Evolutionary conservation across 2,329 filamentous ascomycete genomes (phyloP).

Genomic region (Aspergillus brunneoviolaceus): DNA sequence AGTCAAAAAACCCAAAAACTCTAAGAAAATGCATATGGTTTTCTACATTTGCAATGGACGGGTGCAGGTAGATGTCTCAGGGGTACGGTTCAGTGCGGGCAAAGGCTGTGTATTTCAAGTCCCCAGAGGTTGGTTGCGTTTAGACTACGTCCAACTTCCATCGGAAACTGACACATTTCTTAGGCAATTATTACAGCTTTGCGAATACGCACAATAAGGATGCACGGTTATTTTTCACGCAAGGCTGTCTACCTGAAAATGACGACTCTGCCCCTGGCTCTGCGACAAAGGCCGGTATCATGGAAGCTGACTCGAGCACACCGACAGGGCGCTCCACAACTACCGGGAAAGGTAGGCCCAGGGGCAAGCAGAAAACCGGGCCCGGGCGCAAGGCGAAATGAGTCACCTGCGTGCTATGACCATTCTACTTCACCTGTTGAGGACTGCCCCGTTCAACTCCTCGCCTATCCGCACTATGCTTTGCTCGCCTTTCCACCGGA

Average conservation of each 20-base stretch:
- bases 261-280: slow-evolving; percentile 28
- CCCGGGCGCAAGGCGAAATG: slow-evolving; percentile 5
- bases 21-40: slow-evolving; percentile 92
- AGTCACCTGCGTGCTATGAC: background rate
- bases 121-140: slow-evolving; percentile 71
- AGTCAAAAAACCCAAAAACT: slow-evolving; percentile 87
- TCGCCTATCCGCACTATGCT: background rate
- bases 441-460: background rate
- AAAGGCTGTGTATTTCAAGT: slow-evolving; percentile 93
- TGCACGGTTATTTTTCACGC: slow-evolving; percentile 86
- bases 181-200: slow-evolving; percentile 93
- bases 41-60: slow-evolving; percentile 87
- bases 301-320: slow-evolving; percentile 23
- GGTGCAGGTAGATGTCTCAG: slow-evolving; percentile 68
- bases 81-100: slow-evolving; percentile 69
- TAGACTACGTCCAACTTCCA: background rate
- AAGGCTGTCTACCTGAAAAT: slow-evolving; percentile 66
- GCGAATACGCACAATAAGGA: slow-evolving; percentile 71
- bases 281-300: slow-evolving; percentile 23
- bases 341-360: slow-evolving; percentile 30
- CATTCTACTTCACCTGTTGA: background rate
- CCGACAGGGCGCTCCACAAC: slow-evolving; percentile 17
- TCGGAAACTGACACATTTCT: background rate
- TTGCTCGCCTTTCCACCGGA: background rate
- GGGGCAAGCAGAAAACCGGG: slow-evolving; percentile 34